Base-by-base conservation (phyloP, 2,329 filamentous ascomycete genomes). In the Diaporthe ampelina region DNA sequence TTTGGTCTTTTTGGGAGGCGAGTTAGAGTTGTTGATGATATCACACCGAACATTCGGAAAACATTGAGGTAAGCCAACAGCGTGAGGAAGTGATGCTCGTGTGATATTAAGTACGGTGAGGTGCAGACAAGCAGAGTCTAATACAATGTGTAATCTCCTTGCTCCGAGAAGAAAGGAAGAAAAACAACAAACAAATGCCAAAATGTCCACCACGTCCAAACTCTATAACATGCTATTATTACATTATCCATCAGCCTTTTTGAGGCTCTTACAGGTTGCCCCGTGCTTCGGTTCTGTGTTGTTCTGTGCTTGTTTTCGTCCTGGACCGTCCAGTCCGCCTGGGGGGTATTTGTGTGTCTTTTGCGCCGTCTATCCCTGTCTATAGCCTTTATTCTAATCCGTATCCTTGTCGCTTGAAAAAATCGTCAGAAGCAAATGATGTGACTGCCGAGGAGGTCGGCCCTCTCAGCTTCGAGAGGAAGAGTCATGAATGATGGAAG, bases 281-380 rank as follows among this genome's bases (percentile, higher is more conserved):
- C 48, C 48, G 63, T 68, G 48, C 17, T 54, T 37, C 63, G 40
- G 48, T 26, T 54, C 32, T 54, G 40, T 19, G 13, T 15, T 43
- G 40, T 7, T 43, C 40, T 43, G 40, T 43, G 13, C 40, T 43
- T 68, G 48, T 32, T 68, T 40, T 40, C 48, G 48, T 67, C 63
- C 63, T 67, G 45, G 63, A 67, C 63, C 13, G 32, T 67, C 63
- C 45, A 52, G 63, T 67, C 45, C 63, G 45, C 15, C 21, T 61
- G 45, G 63, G 63, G 63, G 63, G 63, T 65, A 54, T 68, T 52
- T 68, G 32, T 54, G 61, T 26, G 37, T 73, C 63, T 54, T 17
- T 58, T 67, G 74, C 74, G 71, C 74, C 74, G 40, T 73, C 63
- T 73, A 54, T 52, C 37, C 70, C 48, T 43, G 68, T 72, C 61